phyloP scores from a whole-genome alignment of 805 yeast species.

The Priceomyces carsonii region DNA sequence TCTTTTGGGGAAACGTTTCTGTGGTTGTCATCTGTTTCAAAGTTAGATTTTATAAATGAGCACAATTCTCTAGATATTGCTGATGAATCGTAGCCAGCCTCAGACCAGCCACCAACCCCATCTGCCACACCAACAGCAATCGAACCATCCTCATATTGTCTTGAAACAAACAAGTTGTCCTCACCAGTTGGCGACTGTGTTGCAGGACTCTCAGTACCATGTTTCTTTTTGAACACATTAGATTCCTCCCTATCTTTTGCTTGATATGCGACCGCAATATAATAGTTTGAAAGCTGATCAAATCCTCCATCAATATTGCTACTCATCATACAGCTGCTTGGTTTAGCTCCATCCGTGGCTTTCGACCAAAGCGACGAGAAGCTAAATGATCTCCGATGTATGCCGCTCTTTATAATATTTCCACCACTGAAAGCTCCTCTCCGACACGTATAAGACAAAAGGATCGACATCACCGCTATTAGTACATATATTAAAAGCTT shows the following conservation, averaged over 20 bases:
- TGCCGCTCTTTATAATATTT: constrained; percentile 9
- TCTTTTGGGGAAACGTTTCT: constrained; percentile 36
- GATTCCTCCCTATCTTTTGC: constrained; percentile 67
- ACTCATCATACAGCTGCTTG: constrained; percentile 17
- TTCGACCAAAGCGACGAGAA: constrained; percentile 20
- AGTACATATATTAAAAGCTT: constrained; percentile 12
- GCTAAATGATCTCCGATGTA: constrained; percentile 16
- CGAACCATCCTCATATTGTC: constrained; percentile 33
- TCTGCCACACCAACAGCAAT: constrained; percentile 83
- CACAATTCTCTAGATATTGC: constrained; percentile 85
- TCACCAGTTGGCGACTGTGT: constrained; percentile 64
- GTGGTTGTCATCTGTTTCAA: constrained; percentile 15
- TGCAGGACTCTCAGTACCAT: constrained; percentile 40
- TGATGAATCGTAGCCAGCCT: constrained; percentile 85
- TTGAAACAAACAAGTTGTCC: constrained; percentile 65
- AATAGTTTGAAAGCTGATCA: constrained; percentile 38
- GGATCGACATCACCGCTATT: constrained; percentile 18
- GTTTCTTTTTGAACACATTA: constrained; percentile 37
- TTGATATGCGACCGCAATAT: constrained; percentile 68
- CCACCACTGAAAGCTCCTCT: constrained; percentile 11
- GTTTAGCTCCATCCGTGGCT: constrained; percentile 9
- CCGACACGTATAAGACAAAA: constrained; percentile 17
- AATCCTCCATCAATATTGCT: constrained; percentile 17
- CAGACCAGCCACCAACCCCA: constrained; percentile 98
- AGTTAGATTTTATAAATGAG: constrained; percentile 47